phyloP scores from a whole-genome alignment of 2,329 filamentous ascomycete genomes.

The Shiraia bambusicola region DNA sequence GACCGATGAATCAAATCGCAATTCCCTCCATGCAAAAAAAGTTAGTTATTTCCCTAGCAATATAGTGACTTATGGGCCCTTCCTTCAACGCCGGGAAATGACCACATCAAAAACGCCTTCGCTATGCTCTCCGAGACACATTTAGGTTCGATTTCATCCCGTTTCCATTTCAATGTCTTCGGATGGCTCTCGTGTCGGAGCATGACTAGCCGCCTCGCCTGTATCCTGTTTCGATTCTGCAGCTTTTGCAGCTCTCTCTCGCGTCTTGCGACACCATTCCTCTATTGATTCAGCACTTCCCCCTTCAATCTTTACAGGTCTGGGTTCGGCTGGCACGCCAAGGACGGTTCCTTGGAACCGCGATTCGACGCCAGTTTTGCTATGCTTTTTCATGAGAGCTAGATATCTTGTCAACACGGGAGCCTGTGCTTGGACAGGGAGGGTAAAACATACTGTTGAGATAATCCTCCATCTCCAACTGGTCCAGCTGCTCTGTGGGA shows the following conservation, averaged over 20 bases:
- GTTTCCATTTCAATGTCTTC: conserved; percentile 32
- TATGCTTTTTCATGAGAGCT: conserved; percentile 90
- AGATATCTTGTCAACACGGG: conserved; percentile 18
- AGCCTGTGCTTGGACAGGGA: background rate
- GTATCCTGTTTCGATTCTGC: conserved; percentile 28
- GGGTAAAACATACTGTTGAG: conserved; percentile 42
- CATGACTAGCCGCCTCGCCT: conserved; percentile 16
- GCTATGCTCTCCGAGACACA: conserved; percentile 31
- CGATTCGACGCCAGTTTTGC: conserved; percentile 82
- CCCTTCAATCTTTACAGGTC: conserved; percentile 75
- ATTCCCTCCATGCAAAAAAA: too few relatives aligned
- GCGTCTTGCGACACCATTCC: conserved; percentile 58
- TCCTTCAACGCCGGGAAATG: conserved; percentile 16
- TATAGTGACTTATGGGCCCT: background rate
- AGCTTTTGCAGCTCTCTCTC: conserved; percentile 30
- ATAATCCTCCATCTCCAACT: conserved; percentile 50
- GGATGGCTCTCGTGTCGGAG: conserved; percentile 19
- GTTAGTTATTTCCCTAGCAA: too few relatives aligned
- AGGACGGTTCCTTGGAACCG: conserved; percentile 84
- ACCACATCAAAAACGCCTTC: conserved; percentile 31
- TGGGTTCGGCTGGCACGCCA: conserved; percentile 70
- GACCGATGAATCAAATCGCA: too few relatives aligned
- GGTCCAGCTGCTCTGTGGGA: conserved; percentile 52
- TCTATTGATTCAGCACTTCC: conserved; percentile 67
- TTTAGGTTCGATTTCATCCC: conserved; percentile 12